Percentiles rank a stretch among this genome's conserved stretches.
phyloP scores from a whole-genome alignment of 257 asterid species.

The Knoxia roxburghii region DNA sequence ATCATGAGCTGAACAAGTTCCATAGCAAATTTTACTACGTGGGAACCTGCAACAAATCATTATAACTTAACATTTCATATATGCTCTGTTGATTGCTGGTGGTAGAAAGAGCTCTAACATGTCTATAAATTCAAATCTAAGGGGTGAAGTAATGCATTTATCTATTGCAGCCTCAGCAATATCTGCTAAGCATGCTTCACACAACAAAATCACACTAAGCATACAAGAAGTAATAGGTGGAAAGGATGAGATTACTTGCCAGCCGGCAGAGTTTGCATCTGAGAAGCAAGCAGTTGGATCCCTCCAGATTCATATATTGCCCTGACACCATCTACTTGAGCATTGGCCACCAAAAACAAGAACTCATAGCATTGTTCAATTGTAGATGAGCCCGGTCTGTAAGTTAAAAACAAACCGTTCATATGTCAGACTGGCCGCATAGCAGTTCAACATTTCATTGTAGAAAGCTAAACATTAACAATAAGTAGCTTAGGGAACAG shows the following conservation, averaged over 20 bases:
- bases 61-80: slow-evolving; percentile 9
- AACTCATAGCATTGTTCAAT: slow-evolving; percentile 71
- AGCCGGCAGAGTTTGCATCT: slow-evolving; percentile 51
- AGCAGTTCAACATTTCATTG: not conserved
- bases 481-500: slow-evolving; percentile 5
- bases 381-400: slow-evolving; percentile 49
- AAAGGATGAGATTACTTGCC: slow-evolving; percentile 33
- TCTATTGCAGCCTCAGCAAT: not conserved
- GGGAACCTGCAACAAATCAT: slow-evolving; percentile 44
- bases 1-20: slow-evolving; percentile 59
- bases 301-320: slow-evolving; percentile 61
- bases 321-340: slow-evolving; percentile 48
- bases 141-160: not conserved
- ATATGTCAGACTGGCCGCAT: slow-evolving; percentile 8
- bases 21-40: slow-evolving; percentile 53
- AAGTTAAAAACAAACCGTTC: slow-evolving; percentile 19
- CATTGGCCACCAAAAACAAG: slow-evolving; percentile 53
- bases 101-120: not conserved
- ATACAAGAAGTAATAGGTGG: not conserved
- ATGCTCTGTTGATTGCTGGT: slow-evolving; percentile 10
- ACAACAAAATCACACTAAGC: not conserved
- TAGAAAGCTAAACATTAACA: not conserved
- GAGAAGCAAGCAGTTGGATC: slow-evolving; percentile 53
- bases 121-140: not conserved
- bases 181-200: not conserved